Percentiles rank a stretch among this genome's conserved stretches.
phyloP scores from a whole-genome alignment of 2,329 filamentous ascomycete species.

The Bipolaris oryzae region DNA sequence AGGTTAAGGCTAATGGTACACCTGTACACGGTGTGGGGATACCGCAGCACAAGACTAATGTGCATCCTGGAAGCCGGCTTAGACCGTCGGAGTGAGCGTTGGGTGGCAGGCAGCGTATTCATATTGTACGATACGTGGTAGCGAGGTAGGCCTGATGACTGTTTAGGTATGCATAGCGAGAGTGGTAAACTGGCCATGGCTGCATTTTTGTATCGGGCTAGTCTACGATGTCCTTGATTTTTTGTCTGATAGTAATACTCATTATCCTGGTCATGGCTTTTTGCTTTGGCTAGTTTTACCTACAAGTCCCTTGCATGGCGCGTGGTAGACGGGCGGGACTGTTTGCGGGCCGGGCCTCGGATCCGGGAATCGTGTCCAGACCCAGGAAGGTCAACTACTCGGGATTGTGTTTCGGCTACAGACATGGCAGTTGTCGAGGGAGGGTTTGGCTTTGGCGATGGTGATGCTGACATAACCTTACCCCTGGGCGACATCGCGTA shows the following conservation, averaged over 20 bases:
- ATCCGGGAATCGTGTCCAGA: neutral
- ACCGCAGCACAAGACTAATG: constrained; percentile 26
- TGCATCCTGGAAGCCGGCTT: constrained; percentile 34
- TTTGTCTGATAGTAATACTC: neutral
- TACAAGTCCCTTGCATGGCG: neutral
- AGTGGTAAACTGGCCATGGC: neutral
- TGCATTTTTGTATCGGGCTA: neutral
- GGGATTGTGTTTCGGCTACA: too few relatives aligned
- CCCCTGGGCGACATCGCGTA: neutral
- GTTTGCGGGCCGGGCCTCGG: neutral
- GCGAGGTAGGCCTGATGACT: neutral
- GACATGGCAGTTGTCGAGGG: neutral
- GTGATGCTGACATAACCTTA: constrained; percentile 8
- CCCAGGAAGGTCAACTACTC: too few relatives aligned
- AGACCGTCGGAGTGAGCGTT: constrained; percentile 29
- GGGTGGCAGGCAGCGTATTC: neutral
- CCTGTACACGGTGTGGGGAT: constrained; percentile 12
- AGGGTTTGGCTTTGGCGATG: neutral
- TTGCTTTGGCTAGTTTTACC: neutral
- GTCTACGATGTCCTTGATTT: neutral
- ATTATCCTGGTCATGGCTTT: neutral
- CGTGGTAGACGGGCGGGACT: neutral
- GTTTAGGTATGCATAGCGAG: neutral
- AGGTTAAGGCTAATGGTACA: constrained; percentile 25
- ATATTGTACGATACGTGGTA: neutral